Evolutionary conservation across 192 early-diverging fungal species (phyloP), one percentile per base, ranked within the genome.

Genomic region (Coemansia sp.): DNA sequence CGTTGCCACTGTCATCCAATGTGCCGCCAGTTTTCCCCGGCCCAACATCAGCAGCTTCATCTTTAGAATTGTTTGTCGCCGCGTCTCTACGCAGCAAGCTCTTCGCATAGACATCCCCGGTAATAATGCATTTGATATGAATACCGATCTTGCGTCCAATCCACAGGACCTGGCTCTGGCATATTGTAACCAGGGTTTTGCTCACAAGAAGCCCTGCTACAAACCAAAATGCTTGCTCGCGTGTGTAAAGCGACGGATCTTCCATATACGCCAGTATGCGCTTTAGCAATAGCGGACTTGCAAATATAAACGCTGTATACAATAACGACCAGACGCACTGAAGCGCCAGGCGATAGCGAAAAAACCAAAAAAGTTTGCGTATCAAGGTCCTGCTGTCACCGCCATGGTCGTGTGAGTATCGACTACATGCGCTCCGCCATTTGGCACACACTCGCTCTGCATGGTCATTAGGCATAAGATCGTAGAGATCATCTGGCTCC

Each of bases 31-130:
- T 56, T n/a, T 50, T 58, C 23, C 23, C 22, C 3, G 64, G 27
- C 23, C 54, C 56, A 23, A 10, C 28, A 4, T 41, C 25, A 6
- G 31, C 23, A 14, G 12, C 9, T 68, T 57, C 12, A 19, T 65
- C 58, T 50, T 60, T 25, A 0, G 34, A 27, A 19, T 65, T 31
- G 41, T 58, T 56, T 14, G 64, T 60, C 12, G 76, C 68, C 1
- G 82, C 80, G 14, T 79, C 73, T 78, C 84, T 60, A 30, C 88
- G 83, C 9, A 80, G 71, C 3, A 92, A 60, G 6, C 87, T 86
- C 65, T 90, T 92, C n/a, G 78, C 73, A 49, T 88, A 88, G 7
- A 92, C 84, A 59, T 92, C 90, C 22, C 85, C 88, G 24, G 86
- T 74, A 25, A 88, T 58, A 50, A 88, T 88, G 6, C 82, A 69